Evolutionary conservation across 2,329 filamentous ascomycete genomes (phyloP), one percentile per base, ranked within the genome.

Genomic region (Sporothrix luriei): DNA sequence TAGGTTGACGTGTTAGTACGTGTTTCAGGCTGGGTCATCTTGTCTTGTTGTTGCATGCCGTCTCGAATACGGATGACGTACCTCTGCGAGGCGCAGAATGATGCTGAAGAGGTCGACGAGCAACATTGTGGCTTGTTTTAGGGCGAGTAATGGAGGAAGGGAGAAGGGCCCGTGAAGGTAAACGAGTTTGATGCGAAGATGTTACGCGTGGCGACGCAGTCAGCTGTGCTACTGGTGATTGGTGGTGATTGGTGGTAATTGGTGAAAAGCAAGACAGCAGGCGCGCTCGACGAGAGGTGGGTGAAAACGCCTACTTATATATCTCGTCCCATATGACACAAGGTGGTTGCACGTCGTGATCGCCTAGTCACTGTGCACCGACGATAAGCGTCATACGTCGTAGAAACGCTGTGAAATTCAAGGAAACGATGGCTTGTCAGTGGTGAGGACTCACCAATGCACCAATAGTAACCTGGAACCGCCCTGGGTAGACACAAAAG

Each of bases 101-200:
- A 88, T 82, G 29, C 86, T 87, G 38, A 85, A 72, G 26, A 89
- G 73, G 70, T 87, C 84, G 11, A 84, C 83, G 71, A 88, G 69
- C 72, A 85, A 79, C 84, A 86, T 87, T 2, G 75, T 80, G 75
- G 68, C 64, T 64, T n/a, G n/a, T n/a, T n/a, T n/a, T n/a, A n/a
- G n/a, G n/a, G n/a, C n/a, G n/a, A n/a, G n/a, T n/a, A n/a, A n/a
- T n/a, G n/a, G n/a, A n/a, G n/a, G n/a, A n/a, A n/a, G n/a, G n/a
- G n/a, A n/a, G n/a, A n/a, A n/a, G n/a, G n/a, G n/a, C n/a, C n/a
- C n/a, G n/a, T n/a, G n/a, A n/a, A 33, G 5, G 33, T 4, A 33
- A 33, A 33, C 33, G 33, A 2, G 33, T 9, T 33, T 33, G 33
- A 33, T 9, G 33, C 33, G 33, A 33, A 7, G 33, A 33, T 33